Evolutionary conservation across 2,329 filamentous ascomycete species (phyloP), one percentile per base, ranked within the genome.

Genomic region (Stachybotrys chartarum): DNA sequence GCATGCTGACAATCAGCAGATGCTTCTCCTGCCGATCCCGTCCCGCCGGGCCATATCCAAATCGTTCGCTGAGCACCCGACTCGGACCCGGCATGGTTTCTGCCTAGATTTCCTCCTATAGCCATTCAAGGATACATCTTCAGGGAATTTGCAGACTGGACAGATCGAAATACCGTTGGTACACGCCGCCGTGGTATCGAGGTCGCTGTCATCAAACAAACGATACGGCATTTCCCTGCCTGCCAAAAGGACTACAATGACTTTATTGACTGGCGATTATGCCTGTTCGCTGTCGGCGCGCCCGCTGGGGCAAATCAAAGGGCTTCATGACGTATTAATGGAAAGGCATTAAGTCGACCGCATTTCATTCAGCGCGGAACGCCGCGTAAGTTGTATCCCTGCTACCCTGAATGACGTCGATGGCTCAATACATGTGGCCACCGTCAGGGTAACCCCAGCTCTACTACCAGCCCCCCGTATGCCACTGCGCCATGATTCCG

Each of bases 111-210:
- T 16, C 39, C 39, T 44, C 39, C 39, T 16, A 44, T 44, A 44
- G 39, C 12, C 48, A 30, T 24, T 35, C 35, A 12, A n/a, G 31
- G 31, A 17, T 16, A 24, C 14, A 46, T 57, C 54, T 35, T 55
- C 55, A 7, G 54, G 46, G 55, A 57, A 55, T 1, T 46, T 49
- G 17, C 54, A 59, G 50, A 54, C 56, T 6, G 56, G 57, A 42
- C 57, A 54, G 46, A 57, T 56, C 7, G 58, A 57, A 48, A 57
- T 56, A 17, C 56, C 56, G 49, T 56, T 55, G 35, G 57, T 57
- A 7, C 16, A 18, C 47, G 54, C 56, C n/a, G 54, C 56, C 1
- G 56, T 53, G 0, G 56, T 56, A 32, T 54, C 10, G 48, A 56
- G 4, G 55, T 54, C 12, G 55, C 55, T 18, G 49, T 56, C 1